Evolutionary conservation across 768 basidiomycete genomes (phyloP).

Genomic region (Mycena sanguinolenta): DNA sequence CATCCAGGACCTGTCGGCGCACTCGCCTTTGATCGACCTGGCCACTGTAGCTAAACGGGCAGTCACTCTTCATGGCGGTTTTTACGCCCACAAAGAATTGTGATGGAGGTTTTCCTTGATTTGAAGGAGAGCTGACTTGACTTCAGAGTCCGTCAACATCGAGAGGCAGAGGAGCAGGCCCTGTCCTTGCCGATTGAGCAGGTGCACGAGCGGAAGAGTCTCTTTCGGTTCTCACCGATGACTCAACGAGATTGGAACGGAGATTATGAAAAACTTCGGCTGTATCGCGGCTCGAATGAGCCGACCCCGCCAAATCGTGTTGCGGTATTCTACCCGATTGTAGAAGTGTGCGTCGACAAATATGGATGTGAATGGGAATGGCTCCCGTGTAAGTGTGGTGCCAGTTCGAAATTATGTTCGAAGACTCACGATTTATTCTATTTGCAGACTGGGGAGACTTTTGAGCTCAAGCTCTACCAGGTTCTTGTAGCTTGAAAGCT

Average conservation of each 20-base stretch:
- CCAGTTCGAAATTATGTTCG: not conserved
- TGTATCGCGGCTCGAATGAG: not conserved
- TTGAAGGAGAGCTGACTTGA: not conserved
- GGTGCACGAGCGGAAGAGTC: not conserved
- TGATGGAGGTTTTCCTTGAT: not conserved
- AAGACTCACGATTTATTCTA: not conserved
- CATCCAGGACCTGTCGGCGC: constrained; percentile 3
- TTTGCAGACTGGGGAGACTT: too few species aligned
- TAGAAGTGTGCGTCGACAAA: not conserved
- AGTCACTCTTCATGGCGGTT: constrained; percentile 20
- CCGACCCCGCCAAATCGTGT: constrained; percentile 2
- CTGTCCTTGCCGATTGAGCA: not conserved
- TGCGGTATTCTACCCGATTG: constrained; percentile 20
- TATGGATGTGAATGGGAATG: constrained; percentile 14
- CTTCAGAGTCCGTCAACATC: not conserved
- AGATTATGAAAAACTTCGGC: not conserved
- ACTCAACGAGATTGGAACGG: not conserved
- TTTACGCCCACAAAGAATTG: constrained; percentile 10
- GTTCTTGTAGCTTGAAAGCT: too few species aligned
- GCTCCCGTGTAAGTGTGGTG: constrained; percentile 1
- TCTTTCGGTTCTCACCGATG: not conserved
- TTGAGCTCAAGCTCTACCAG: too few species aligned
- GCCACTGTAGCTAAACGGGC: constrained; percentile 18
- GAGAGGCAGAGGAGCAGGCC: not conserved
- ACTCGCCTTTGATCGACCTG: constrained; percentile 18